These are phyloP conservation scores for Symbiodinium natans DNA, from an alignment of 73 alveolate genomes.

Conservation along the genomic window DNA sequence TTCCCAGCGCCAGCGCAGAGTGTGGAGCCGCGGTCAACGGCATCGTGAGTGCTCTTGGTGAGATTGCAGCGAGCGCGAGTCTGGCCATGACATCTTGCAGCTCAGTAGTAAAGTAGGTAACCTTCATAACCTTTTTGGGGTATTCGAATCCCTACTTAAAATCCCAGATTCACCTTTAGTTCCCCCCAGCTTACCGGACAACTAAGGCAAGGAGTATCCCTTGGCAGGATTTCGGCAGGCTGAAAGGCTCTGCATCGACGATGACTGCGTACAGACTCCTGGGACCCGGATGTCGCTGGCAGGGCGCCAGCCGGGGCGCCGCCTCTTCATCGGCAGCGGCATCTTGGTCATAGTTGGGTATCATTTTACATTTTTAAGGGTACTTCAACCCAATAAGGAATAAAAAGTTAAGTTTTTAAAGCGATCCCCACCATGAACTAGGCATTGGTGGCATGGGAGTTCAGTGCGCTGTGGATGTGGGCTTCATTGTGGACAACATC, in stretches of 20 bases:
- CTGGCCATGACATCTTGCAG: neutral
- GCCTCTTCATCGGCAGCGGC: constrained; percentile 66
- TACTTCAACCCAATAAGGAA: no score
- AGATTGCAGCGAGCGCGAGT: neutral
- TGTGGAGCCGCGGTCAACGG: neutral
- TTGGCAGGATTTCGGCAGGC: neutral
- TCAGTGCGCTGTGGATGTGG: constrained; percentile 83
- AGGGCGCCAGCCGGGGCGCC: constrained; percentile 28
- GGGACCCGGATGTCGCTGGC: neutral
- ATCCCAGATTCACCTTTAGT: no score
- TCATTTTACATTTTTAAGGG: no score
- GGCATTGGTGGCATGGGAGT: constrained; percentile 77
- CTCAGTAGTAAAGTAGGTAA: no score
- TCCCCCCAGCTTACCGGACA: no score
- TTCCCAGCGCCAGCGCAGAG: neutral
- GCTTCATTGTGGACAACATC: constrained; percentile 73
- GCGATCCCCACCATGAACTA: no score
- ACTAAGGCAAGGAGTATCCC: no score
- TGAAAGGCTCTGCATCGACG: neutral
- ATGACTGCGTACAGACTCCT: neutral
- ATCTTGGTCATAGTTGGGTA: no score
- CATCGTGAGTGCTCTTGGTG: neutral
- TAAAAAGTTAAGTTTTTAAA: no score
- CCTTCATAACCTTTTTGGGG: no score
- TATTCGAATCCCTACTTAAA: no score